Conservation (phyloP, 78 protist species). For the Guillardia theta region DNA sequence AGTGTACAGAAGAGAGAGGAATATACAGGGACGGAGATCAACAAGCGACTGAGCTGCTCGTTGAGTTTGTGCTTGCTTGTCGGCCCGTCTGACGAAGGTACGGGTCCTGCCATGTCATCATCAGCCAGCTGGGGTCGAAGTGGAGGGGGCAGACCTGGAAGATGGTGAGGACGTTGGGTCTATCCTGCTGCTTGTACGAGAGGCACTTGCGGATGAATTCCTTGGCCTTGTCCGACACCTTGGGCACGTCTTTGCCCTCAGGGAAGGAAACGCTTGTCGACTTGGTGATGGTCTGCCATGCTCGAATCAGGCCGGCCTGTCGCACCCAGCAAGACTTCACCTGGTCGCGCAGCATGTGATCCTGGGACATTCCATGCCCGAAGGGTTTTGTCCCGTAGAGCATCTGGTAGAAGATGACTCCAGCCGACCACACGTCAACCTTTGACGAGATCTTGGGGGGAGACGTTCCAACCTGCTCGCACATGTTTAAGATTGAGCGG, state of each 20-base stretch:
- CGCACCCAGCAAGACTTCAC: too few relatives aligned
- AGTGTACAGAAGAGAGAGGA: too few relatives aligned
- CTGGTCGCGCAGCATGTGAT: conserved; percentile 1
- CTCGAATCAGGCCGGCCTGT: not conserved
- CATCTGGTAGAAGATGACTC: conserved; percentile 10
- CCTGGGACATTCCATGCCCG: conserved; percentile 8
- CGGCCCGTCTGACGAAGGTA: not conserved
- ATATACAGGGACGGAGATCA: too few relatives aligned
- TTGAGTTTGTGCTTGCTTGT: not conserved
- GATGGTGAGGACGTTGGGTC: not conserved
- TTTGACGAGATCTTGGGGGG: not conserved
- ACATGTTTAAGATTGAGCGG: too few relatives aligned
- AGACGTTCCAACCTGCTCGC: not conserved
- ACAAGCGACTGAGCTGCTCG: too few relatives aligned
- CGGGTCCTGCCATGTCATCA: not conserved
- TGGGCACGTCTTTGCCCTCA: conserved; percentile 7
- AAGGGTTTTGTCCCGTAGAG: not conserved
- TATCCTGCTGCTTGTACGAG: not conserved
- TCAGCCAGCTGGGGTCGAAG: not conserved
- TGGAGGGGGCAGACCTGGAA: not conserved
- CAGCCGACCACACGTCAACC: conserved; percentile 19
- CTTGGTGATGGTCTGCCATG: not conserved
- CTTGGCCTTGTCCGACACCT: not conserved
- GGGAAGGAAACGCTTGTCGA: not conserved
- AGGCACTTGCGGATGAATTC: not conserved